Conservation (phyloP, 2,329 filamentous ascomycete species). For the Leptographium flavum region DNA sequence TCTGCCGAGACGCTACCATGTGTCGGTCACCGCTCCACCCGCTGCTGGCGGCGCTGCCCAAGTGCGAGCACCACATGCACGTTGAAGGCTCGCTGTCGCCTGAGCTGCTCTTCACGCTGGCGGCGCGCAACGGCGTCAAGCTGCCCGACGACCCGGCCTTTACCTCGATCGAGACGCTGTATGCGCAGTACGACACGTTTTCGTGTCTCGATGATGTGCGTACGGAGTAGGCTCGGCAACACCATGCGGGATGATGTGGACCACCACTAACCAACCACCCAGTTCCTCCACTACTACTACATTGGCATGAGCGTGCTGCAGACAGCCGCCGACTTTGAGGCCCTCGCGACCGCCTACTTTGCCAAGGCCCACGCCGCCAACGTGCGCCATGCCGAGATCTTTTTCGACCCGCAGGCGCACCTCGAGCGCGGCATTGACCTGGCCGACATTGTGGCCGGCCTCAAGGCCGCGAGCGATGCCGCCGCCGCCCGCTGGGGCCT, state of each 20-base stretch:
- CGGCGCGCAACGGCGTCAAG: constrained; percentile 48
- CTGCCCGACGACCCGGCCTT: constrained; percentile 53
- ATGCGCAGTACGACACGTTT: constrained; percentile 51
- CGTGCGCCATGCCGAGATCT: constrained; percentile 61
- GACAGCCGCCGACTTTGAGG: constrained; percentile 53
- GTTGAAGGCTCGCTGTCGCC: constrained; percentile 64
- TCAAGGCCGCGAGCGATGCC: constrained; percentile 42
- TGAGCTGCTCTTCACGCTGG: constrained; percentile 53
- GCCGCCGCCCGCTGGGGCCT: constrained; percentile 46
- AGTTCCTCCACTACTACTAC: constrained; percentile 70
- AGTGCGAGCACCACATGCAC: constrained; percentile 73
- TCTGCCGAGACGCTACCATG: constrained; percentile 25
- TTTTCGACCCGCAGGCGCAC: constrained; percentile 72
- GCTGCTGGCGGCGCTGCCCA: constrained; percentile 53
- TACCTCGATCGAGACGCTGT: constrained; percentile 41
- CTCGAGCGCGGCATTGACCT: constrained; percentile 47
- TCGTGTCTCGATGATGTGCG: constrained; percentile 46
- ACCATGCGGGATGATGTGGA: too few species aligned
- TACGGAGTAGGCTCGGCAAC: too few species aligned
- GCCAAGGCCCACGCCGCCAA: constrained; percentile 46
- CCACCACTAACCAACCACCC: background rate
- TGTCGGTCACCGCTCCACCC: constrained; percentile 39
- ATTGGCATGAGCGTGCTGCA: constrained; percentile 58
- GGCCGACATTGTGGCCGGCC: constrained; percentile 48
- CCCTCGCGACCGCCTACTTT: constrained; percentile 60